phyloP scores from a whole-genome alignment of 331 rosid genomes.

The Cydonia oblonga region DNA sequence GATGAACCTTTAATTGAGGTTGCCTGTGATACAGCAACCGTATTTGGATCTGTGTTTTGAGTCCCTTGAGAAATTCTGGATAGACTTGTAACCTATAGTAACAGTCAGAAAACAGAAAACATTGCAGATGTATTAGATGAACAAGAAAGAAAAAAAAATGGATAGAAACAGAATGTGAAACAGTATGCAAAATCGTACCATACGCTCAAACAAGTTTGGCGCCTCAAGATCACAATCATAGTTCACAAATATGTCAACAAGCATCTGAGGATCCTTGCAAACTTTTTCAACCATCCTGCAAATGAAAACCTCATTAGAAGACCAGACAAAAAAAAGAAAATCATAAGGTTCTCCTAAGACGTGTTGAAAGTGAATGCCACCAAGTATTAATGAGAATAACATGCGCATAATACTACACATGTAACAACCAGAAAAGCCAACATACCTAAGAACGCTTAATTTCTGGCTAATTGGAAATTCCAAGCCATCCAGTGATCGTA shows the following conservation, averaged over 20 bases:
- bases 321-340: constrained; percentile 19
- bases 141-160: background rate
- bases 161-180: constrained; percentile 13
- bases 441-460: constrained; percentile 85
- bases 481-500: constrained; percentile 78
- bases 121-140: constrained; percentile 12
- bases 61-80: constrained; percentile 87
- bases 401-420: background rate
- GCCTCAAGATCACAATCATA: constrained; percentile 99
- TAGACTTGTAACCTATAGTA: constrained; percentile 72
- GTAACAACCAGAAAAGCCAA: constrained; percentile 22
- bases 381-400: background rate
- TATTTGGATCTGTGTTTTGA: constrained; percentile 70
- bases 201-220: constrained; percentile 92
- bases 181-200: constrained; percentile 40
- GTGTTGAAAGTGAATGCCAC: constrained; percentile 2
- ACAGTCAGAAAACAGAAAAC: constrained; percentile 18
- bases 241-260: constrained; percentile 95
- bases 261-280: constrained; percentile 94
- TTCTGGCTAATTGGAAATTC: constrained; percentile 76
- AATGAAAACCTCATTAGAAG: constrained; percentile 16
- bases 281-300: constrained; percentile 96
- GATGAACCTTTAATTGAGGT: constrained; percentile 84
- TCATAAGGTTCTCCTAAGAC: background rate
- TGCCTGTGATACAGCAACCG: constrained; percentile 57